Base-by-base conservation (phyloP, 2,329 filamentous ascomycete species). In the Curvularia lunata region DNA sequence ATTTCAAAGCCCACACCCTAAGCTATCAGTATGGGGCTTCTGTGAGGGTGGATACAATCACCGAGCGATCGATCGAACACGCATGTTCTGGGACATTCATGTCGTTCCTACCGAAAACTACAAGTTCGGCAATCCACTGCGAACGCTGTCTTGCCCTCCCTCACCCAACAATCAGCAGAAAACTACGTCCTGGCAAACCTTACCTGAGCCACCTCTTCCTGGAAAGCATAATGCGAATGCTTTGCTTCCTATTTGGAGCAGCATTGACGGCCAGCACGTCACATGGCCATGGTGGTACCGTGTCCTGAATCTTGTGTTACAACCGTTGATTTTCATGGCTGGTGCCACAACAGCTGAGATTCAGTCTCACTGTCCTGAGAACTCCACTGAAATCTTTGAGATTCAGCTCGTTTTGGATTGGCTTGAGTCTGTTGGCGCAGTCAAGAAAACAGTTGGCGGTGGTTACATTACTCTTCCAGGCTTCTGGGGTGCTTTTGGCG, bases 41-140 rank as follows among this genome's bases (percentile, higher is more conserved):
- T 84, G 86, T 52, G 88, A 88, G 7, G 85, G 85, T 16, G 86
- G 89, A 62, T 92, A 92, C 74, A 86, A 90, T 67, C 88, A 87
- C 21, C 83, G 88, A 54, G 85, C 86, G 56, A 87, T 88, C 61
- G 85, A 89, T 34, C 88, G 88, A 64, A 81, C 82, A 32, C 85
- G 86, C 65, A 83, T 91, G 48, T 84, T 85, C 62, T 91, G 91
- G 74, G 81, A 83, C 9, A 79, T 91, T 34, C 81, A 84, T 42
- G 81, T 87, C 19, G 76, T 81, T 1, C 87, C 87, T 1, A 90
- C 88, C 0, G 70, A 77, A 7, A 71, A 62, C 0, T 92, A 91
- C 71, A 67, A 84, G 13, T 85, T 80, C 67, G 81, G 86, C 48
- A 81, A 84, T 23, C 79, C 79, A 1, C 77, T 85, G 1, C 84